Conservation (phyloP, 2,329 filamentous ascomycete genomes). For the Colletotrichum sp. region DNA sequence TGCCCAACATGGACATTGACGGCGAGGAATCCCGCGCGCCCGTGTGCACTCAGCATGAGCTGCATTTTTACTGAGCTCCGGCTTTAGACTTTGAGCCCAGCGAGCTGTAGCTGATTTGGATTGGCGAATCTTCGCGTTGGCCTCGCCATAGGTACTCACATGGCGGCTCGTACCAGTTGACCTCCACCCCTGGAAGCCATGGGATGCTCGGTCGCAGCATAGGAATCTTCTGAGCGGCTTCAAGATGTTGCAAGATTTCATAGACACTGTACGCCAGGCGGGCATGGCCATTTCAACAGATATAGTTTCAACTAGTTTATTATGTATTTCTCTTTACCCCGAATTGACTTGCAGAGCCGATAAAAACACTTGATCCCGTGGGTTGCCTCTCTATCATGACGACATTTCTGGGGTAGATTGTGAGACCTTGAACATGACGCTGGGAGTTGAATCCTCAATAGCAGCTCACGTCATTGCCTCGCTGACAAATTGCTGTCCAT, state of each 20-base stretch:
- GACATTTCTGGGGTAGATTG: background rate
- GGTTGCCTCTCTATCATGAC: background rate
- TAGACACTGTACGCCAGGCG: too few relatives aligned
- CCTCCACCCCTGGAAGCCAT: too few relatives aligned
- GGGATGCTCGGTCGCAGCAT: too few relatives aligned
- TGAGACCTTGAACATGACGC: background rate
- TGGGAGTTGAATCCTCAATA: background rate
- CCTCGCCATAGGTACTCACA: background rate
- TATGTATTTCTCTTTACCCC: too few relatives aligned
- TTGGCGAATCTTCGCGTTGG: background rate
- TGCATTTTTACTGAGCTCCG: background rate
- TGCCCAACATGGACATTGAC: background rate
- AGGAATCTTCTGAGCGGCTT: rapidly evolving
- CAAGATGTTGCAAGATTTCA: background rate
- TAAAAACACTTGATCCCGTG: rapidly evolving
- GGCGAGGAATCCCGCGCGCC: background rate
- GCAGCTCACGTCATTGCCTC: background rate
- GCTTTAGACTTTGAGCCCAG: rapidly evolving
- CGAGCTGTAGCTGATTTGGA: background rate
- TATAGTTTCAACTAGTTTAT: too few relatives aligned
- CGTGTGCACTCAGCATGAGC: background rate
- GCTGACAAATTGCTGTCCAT: background rate
- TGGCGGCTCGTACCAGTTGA: background rate
- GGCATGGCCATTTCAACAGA: too few relatives aligned
- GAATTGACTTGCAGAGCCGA: background rate